Evolutionary conservation across 768 basidiomycete species (phyloP), one percentile per base, ranked within the genome.

Genomic region (Chlorophyllum brunneum): DNA sequence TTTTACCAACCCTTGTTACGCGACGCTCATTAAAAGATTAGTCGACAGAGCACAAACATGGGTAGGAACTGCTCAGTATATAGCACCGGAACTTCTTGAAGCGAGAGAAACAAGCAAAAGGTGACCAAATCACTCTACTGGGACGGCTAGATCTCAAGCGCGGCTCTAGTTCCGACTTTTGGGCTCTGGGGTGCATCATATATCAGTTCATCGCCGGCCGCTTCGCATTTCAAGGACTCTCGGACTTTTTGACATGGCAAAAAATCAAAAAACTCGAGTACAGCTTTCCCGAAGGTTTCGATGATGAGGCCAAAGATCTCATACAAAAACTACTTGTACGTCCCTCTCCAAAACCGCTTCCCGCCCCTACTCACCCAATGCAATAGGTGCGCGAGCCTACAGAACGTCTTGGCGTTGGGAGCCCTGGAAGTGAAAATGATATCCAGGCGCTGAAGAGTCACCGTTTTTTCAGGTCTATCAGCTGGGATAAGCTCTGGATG

Each of bases 181-280:
- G 95, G 95, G 91, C 94, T 4, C 76, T 97, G 22, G 97, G 94
- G 1, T 98, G 95, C 68, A 86, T 98, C 38, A 68, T 98, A 18
- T 98, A 83, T 68, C 95, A 98, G 66, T 86, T 98, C 77, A 84
- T 98, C 46, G 82, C 88, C 10, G 95, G 95, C 33, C 82, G 81
- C 36, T 95, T 95, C 58, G 90, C 94, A 1, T 99, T 99, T 73
- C 82, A 89, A 56, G 94, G 88, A 3, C 74, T 85, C 5, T 93
- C 94, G 0, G 92, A 98, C 54, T 98, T 95, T 63, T 81, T 97
- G 54, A 97, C 89, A 27, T 95, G 93, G 81, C 87, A 97, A 63
- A 93, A 92, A 71, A 91, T 98, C 69, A 88, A 94, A 68, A 78
- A 82, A 39, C 74, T 90, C 41, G 88, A 95, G 39, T 98, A 93